Conservation (phyloP, 1,284 basidiomycete genomes). For the Tilletia setariae region DNA sequence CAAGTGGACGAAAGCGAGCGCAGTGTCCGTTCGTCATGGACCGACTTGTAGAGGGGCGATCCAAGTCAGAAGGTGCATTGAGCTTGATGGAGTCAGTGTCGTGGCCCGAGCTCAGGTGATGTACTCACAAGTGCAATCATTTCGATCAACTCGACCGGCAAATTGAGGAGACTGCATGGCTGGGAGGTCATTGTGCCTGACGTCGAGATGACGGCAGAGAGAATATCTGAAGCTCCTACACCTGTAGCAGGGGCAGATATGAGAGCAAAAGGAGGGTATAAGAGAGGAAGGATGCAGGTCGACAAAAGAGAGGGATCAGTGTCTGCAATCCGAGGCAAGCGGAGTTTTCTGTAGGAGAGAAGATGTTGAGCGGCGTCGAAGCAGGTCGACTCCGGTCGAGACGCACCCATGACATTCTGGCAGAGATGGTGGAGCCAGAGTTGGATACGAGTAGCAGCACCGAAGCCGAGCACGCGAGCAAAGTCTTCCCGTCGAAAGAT, state of each 20-base stretch:
- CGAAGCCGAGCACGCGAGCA: no score
- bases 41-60: neutral
- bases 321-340: neutral
- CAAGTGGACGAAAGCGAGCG: conserved; percentile 11
- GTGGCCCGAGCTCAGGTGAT: no score
- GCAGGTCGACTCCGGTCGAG: no score
- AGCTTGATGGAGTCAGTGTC: no score
- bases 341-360: no score
- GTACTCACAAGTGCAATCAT: conserved; percentile 9
- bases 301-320: no score
- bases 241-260: neutral
- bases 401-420: no score
- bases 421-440: no score
- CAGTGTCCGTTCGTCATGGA: neutral
- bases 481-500: no score
- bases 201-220: neutral
- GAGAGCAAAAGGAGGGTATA: neutral
- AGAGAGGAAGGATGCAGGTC: neutral
- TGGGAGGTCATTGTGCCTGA: neutral
- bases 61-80: neutral
- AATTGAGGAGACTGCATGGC: neutral
- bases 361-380: no score
- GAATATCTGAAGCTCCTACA: conserved; percentile 3
- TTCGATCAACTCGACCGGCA: conserved; percentile 7
- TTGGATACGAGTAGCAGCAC: no score